phyloP scores from a whole-genome alignment of 2,329 filamentous ascomycete species.

The Arthroderma sp. region DNA sequence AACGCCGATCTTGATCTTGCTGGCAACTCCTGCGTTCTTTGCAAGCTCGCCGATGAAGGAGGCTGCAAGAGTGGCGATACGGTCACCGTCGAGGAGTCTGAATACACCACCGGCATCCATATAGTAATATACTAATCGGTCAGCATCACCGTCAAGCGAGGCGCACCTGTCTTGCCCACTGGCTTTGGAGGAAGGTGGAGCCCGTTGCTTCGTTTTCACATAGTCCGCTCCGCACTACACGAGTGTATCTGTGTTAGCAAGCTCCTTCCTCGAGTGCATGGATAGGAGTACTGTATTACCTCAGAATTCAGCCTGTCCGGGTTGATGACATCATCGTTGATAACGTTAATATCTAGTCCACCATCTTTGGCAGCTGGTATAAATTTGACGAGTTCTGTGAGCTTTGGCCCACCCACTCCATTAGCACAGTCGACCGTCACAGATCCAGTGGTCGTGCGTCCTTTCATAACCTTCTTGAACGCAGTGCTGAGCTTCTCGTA shows the following conservation, averaged over 20 bases:
- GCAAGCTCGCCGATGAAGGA: conserved; percentile 87
- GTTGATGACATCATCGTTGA: conserved; percentile 87
- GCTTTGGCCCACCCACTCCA: conserved; percentile 85
- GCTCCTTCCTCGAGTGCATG: conserved; percentile 13
- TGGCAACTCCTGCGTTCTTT: conserved; percentile 62
- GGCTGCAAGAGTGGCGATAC: conserved; percentile 86
- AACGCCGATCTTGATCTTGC: conserved; percentile 79
- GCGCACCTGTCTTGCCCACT: conserved; percentile 66
- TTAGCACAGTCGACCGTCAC: conserved; percentile 93
- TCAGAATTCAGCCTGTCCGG: conserved; percentile 82
- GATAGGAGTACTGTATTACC: conserved; percentile 36
- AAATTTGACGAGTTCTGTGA: conserved; percentile 73
- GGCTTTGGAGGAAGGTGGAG: conserved; percentile 70
- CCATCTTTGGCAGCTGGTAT: conserved; percentile 56
- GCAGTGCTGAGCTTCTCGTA: conserved; percentile 83
- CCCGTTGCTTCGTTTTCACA: conserved; percentile 92
- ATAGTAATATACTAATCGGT: conserved; percentile 93
- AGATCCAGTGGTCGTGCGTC: conserved; percentile 58
- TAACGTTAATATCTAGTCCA: conserved; percentile 66
- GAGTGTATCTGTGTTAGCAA: conserved; percentile 1
- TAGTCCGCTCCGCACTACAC: conserved; percentile 80
- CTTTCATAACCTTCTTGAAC: conserved; percentile 70
- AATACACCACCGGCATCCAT: conserved; percentile 70
- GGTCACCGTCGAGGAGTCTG: conserved; percentile 88
- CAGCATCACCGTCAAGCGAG: conserved; percentile 89